Base-by-base conservation (phyloP, 2,329 filamentous ascomycete genomes). In the Rhytidhysteron rufulum region DNA sequence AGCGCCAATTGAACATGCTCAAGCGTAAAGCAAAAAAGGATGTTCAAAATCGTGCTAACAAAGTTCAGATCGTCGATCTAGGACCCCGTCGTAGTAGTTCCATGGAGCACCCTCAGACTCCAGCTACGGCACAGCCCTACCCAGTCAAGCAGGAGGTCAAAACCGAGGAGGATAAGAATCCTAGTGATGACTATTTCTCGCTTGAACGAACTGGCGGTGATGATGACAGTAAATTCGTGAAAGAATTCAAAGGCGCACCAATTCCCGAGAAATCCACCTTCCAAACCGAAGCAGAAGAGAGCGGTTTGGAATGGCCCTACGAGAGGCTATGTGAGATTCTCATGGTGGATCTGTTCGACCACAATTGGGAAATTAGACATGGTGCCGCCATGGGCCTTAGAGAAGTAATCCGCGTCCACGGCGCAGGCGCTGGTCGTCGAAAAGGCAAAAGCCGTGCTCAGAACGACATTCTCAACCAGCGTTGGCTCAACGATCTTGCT, bases 11-110 rank as follows among this genome's bases (percentile, higher is more conserved):
- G 16, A 98, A 98, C 57, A 88, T 93, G 38, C 71, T 98, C 8
- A 97, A 97, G 66, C 81, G 93, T 31, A 96, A 97, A 62, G 82
- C 89, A 31, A 98, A 97, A 68, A 82, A 85, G 54, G 88, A 94
- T 53, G 83, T 89, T 3, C 88, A 93, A 63, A 85, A 88, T 56
- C 88, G 91, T 38, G 88, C 90, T 42, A 91, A 86, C 50, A 97
- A 96, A 63, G 84, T 88, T 39, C 83, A 87, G 0, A 86, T 95
- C 34, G 89, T 95, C 33, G 93, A 98, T 62, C 74, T 98, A 38
- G 86, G 88, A 1, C 69, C 82, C 8, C 76, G 85, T 35, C 75
- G 81, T 30, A 77, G 71, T 40, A 80, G 76, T 55, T 79, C 83
- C 15, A 24, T 46, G 13, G 80, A 87, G 15, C 75, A 78, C 1